A percentile compares a stretch with the other conserved stretches of the same genome.
Evolutionary conservation across 352 stramenopile species (phyloP).

Genomic region (Thraustochytrium striatum): DNA sequence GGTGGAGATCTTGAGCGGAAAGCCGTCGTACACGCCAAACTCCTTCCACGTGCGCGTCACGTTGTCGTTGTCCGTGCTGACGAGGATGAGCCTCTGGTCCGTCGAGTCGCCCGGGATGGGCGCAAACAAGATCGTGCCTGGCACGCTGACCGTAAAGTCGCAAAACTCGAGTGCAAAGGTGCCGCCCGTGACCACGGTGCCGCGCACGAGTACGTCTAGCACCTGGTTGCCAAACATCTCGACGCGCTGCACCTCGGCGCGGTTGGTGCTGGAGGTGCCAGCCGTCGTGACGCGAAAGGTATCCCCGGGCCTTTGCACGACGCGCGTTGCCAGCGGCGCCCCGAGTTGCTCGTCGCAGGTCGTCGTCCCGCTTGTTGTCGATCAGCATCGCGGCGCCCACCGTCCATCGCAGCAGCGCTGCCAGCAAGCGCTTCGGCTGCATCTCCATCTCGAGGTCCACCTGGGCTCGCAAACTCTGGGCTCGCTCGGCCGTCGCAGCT

Average conservation of each 20-base stretch:
- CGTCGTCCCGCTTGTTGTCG: too few relatives aligned
- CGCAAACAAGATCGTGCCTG: slow-evolving; percentile 9
- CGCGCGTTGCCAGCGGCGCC: neutral
- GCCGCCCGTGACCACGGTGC: neutral
- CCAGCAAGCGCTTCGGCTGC: too few relatives aligned
- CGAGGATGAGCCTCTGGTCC: slow-evolving; percentile 8
- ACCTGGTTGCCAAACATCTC: slow-evolving; percentile 16
- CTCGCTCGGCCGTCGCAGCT: too few relatives aligned
- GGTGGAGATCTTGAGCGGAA: slow-evolving; percentile 14
- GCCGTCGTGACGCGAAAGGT: neutral
- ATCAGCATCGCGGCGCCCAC: too few relatives aligned
- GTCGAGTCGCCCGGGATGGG: neutral
- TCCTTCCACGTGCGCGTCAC: slow-evolving; percentile 3
- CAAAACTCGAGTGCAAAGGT: slow-evolving; percentile 24
- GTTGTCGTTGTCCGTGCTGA: neutral
- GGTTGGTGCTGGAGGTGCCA: neutral
- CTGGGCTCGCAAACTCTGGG: too few relatives aligned
- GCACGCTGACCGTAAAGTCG: slow-evolving; percentile 8
- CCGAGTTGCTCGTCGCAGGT: too few relatives aligned
- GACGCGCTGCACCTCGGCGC: slow-evolving; percentile 5
- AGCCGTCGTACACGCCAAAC: slow-evolving; percentile 22
- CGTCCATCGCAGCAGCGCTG: too few relatives aligned
- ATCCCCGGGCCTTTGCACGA: slow-evolving; percentile 12
- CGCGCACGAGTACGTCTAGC: neutral
- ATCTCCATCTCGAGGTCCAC: too few relatives aligned